These are phyloP conservation scores for Gymnopilus dilepis DNA, from an alignment of 768 basidiomycete genomes.

Conservation along the genomic window DNA sequence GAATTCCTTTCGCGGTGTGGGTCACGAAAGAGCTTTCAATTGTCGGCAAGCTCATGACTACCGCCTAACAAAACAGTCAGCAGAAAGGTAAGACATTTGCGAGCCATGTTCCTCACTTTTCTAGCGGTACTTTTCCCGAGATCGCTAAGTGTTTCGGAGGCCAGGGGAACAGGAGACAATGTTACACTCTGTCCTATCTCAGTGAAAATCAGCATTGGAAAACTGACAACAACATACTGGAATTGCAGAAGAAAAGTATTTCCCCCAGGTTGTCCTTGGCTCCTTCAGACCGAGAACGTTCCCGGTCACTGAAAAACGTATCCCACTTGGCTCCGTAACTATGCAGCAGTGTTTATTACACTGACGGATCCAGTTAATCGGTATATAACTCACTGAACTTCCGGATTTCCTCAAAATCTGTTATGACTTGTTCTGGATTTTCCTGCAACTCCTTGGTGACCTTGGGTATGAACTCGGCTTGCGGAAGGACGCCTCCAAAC, in stretches of 20 bases:
- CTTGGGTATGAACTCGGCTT: slow-evolving; percentile 80
- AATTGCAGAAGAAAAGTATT: slow-evolving; percentile 66
- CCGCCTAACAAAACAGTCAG: slow-evolving; percentile 52
- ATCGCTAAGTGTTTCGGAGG: slow-evolving; percentile 71
- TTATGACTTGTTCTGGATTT: slow-evolving; percentile 71
- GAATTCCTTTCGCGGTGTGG: slow-evolving; percentile 78
- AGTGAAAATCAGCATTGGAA: not conserved
- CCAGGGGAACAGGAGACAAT: slow-evolving; percentile 69
- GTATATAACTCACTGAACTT: slow-evolving; percentile 56
- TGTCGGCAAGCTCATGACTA: slow-evolving; percentile 88
- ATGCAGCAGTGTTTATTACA: not conserved
- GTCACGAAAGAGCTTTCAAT: slow-evolving; percentile 92
- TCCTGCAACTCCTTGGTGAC: slow-evolving; percentile 75
- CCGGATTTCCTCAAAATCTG: slow-evolving; percentile 78
- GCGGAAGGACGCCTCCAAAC: slow-evolving; percentile 69
- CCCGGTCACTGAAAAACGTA: slow-evolving; percentile 92
- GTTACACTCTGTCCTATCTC: slow-evolving; percentile 44
- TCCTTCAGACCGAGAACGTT: slow-evolving; percentile 71
- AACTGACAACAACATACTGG: slow-evolving; percentile 48
- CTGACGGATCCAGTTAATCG: not conserved
- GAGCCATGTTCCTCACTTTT: slow-evolving; percentile 53
- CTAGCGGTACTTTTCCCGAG: slow-evolving; percentile 75
- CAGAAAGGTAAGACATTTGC: slow-evolving; percentile 1
- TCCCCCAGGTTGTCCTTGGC: slow-evolving; percentile 77
- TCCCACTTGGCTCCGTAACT: slow-evolving; percentile 85